Base-by-base conservation (phyloP, 345 rosid genomes). In the Trapa incisa region DNA sequence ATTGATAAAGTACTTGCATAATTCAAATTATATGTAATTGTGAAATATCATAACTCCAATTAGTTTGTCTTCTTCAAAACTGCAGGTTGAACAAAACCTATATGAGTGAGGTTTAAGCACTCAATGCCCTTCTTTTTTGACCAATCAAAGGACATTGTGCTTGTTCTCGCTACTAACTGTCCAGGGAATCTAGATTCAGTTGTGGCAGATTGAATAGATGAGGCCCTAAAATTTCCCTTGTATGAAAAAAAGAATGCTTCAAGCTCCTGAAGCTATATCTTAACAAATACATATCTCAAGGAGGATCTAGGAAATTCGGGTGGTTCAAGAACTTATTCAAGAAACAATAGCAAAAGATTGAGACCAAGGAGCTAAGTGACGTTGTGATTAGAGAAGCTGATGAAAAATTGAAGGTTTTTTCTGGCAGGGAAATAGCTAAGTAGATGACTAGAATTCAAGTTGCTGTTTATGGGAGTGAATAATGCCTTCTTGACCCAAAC, bases 121-220 rank as follows among this genome's bases (percentile, higher is more conserved):
- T 22, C 29, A 22, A 22, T 22, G 29, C 29, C 29, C 29, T 22
- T 22, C 29, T 22, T 22, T 22, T 22, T 22, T 22, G 96, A 90
- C 79, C 97, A 93, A 75, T 93, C 96, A 73, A 90, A 93, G 79
- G 97, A 93, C 73, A 84, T 90, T 69, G 96, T 93, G 68, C 86
- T 88, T 73, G 96, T 92, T 29, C 96, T 93, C 17, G 97, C 98
- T 57, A 93, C 97, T 67, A 93, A 93, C 76, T 85, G 94, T 33
- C 98, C 97, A n/a, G 94, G 97, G 67, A 97, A 90, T 80, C 96
- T 93, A 52, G 96, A 93, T 79, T 86, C 96, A 61, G 98, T 96
- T 42, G 91, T 90, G 67, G 81, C 94, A 48, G 94, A 93, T 69
- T 88, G 97, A 53, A 83, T 93, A 6, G 98, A 93, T 68, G 97